These are phyloP conservation scores for Geosmithia putterillii DNA, from an alignment of 2,329 filamentous ascomycete genomes.

Conservation along the genomic window DNA sequence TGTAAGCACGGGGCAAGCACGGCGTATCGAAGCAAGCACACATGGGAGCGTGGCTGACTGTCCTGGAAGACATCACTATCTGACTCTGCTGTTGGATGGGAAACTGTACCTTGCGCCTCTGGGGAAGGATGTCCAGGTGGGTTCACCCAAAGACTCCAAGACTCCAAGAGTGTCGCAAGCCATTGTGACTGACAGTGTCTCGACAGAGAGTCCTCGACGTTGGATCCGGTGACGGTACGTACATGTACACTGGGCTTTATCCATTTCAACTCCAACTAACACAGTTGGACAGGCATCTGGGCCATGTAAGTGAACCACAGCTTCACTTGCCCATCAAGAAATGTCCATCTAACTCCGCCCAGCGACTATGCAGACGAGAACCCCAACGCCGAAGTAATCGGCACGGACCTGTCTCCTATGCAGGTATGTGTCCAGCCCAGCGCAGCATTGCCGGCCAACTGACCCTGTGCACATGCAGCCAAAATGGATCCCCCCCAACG, in stretches of 20 bases:
- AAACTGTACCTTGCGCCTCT: constrained; percentile 5
- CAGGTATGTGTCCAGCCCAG: constrained; percentile 23
- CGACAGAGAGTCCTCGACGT: constrained; percentile 8
- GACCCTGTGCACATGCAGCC: not conserved
- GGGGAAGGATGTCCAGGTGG: constrained; percentile 2
- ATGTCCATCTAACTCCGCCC: not conserved
- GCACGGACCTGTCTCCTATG: constrained; percentile 4
- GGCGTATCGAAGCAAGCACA: not conserved
- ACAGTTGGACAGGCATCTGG: constrained; percentile 3
- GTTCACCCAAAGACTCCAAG: no score
- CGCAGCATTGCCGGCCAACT: not conserved
- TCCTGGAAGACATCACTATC: constrained; percentile 4
- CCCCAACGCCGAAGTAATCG: constrained; percentile 1
- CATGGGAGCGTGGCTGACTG: not conserved
- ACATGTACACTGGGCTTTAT: not conserved
- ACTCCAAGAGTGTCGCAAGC: not conserved
- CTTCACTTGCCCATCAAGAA: no score
- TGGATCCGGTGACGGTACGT: constrained; percentile 7
- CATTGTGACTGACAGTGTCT: not conserved
- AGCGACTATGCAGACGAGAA: constrained; percentile 20
- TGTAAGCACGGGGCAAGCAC: not conserved
- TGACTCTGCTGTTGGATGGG: constrained; percentile 2
- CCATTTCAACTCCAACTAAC: not conserved
- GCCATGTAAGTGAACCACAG: constrained; percentile 2
- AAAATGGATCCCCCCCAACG: constrained; percentile 3